phyloP scores from a whole-genome alignment of 805 yeast species.

The Sungouiella blattae region DNA sequence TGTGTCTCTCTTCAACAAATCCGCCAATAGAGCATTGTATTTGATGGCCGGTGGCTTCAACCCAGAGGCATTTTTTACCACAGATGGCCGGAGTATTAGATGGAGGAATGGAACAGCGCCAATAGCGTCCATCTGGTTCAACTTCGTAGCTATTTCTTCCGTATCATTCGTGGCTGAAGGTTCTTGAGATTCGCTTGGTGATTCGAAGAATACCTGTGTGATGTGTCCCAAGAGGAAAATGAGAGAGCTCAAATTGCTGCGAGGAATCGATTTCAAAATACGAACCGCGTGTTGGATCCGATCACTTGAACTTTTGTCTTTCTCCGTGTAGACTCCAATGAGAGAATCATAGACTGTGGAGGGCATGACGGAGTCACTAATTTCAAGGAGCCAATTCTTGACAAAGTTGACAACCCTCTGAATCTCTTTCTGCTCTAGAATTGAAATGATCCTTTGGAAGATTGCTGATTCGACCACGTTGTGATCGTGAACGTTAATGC shows the following conservation, averaged over 20 bases:
- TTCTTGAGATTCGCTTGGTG: constrained; percentile 5
- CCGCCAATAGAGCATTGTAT: constrained; percentile 24
- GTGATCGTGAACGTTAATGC: constrained; percentile 15
- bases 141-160: constrained; percentile 5
- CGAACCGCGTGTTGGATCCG: constrained; percentile 18
- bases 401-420: constrained; percentile 26
- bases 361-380: constrained; percentile 40
- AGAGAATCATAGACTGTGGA: constrained; percentile 37
- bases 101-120: constrained; percentile 41
- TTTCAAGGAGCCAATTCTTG: constrained; percentile 40
- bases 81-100: constrained; percentile 38
- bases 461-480: constrained; percentile 20
- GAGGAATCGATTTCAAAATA: constrained; percentile 30
- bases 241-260: constrained; percentile 38
- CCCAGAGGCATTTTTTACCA: constrained; percentile 31
- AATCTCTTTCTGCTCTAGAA: constrained; percentile 6
- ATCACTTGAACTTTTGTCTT: constrained; percentile 6
- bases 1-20: constrained; percentile 23
- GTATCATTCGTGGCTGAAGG: constrained; percentile 3
- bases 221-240: constrained; percentile 35
- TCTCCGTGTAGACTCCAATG: constrained; percentile 16
- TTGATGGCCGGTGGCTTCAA: constrained; percentile 35
- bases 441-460: constrained; percentile 14
- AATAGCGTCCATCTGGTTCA: constrained; percentile 35
- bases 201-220: constrained; percentile 7